Evolutionary conservation across 1,284 basidiomycete genomes (phyloP), one percentile per base, ranked within the genome.

Genomic region (Moesziomyces globuligerus): DNA sequence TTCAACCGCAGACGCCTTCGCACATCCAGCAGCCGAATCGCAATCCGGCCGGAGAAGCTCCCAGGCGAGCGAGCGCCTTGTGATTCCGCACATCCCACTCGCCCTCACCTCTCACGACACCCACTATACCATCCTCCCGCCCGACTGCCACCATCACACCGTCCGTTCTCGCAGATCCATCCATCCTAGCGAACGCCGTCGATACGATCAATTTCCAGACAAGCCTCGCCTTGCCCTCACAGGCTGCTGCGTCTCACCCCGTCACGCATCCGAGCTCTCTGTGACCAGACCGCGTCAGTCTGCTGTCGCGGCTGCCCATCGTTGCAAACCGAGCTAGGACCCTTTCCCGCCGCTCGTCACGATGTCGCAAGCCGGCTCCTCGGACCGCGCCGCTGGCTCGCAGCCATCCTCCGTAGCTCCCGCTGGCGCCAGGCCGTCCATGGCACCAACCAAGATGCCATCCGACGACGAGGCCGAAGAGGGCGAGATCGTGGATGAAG

Each of bases 381-480:
- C 49, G 15, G 43, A 54, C 43, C 51, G 43, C 24, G 29, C 42
- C 13, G 20, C 39, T 38, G 38, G 24, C 23, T 40, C 45, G 26
- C 50, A 40, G 18, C 18, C 26, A 21, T 47, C 48, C 44, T 37
- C 48, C 23, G 28, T 34, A 23, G 26, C 25, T 28, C 17, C 51
- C 37, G 24, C 43, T 10, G 38, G 24, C n/a, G 39, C 34, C 11
- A 55, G 36, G 26, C 38, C 45, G 7, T 23, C 47, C 17, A 23
- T 40, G n/a, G 20, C 48, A 20, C 47, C 62, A 3, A n/a, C 36
- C 7, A 59, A 59, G 32, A 25, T 41, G 6, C 13, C 42, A 26
- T 32, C 34, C 21, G 67, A 64, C n/a, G 68, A 65, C 25, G 68
- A 71, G 44, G 68, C 68, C 6, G 68, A 71, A 21, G 68, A 71